Conservation (phyloP, 306 rosid genomes). For the barrel medic (Medicago truncatula) region DNA sequence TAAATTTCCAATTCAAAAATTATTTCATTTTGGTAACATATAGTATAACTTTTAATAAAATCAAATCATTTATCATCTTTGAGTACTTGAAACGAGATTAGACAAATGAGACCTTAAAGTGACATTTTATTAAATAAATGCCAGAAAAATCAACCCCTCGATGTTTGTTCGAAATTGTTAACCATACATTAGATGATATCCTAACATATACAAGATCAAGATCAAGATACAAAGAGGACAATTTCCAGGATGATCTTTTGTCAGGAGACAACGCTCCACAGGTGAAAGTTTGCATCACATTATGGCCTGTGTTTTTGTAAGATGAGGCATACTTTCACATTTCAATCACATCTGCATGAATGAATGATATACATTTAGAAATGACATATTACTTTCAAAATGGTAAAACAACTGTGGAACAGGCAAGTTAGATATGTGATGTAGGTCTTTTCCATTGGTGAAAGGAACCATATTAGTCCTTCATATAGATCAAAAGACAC, state of each 20-base stretch:
- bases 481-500: conserved; percentile 32
- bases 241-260: conserved; percentile 40
- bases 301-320: conserved; percentile 43
- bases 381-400: conserved; percentile 3
- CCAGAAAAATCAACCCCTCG: conserved; percentile 39
- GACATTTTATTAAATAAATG: conserved; percentile 31
- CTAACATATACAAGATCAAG: conserved; percentile 51
- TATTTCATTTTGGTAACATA: no score
- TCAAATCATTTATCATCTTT: background rate
- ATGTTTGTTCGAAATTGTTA: conserved; percentile 50
- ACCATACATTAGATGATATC: conserved; percentile 43
- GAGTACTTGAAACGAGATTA: background rate
- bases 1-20: background rate
- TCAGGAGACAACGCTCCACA: conserved; percentile 38
- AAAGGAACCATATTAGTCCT: conserved; percentile 33
- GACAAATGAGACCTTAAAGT: conserved; percentile 24
- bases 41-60: background rate
- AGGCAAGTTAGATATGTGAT: background rate
- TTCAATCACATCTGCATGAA: conserved; percentile 57
- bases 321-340: conserved; percentile 43
- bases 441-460: conserved; percentile 6
- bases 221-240: conserved; percentile 36
- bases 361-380: conserved; percentile 11
- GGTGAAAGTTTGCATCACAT: conserved; percentile 42
- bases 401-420: conserved; percentile 7